phyloP scores from a whole-genome alignment of 805 yeast genomes.

The Yarrowia porcina region DNA sequence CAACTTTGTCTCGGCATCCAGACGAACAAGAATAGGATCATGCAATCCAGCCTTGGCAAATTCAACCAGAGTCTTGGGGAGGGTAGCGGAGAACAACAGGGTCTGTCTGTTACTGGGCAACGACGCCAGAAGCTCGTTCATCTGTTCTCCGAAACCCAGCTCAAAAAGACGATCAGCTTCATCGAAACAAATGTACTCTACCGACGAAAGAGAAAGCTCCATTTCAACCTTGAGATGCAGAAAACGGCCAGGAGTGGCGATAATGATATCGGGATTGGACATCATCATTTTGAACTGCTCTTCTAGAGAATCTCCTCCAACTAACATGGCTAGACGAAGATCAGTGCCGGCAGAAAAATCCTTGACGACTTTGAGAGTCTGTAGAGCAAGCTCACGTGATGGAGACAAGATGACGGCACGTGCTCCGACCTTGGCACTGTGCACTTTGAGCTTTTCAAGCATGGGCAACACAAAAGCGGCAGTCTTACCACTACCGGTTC shows the following conservation, averaged over 20 bases:
- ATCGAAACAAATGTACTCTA: slow-evolving; percentile 91
- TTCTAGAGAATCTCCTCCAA: slow-evolving; percentile 98
- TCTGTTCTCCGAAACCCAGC: slow-evolving; percentile 92
- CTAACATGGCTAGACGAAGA: slow-evolving; percentile 71
- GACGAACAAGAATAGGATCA: slow-evolving; percentile 86
- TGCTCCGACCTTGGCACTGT: slow-evolving; percentile 82
- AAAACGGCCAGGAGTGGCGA: slow-evolving; percentile 98
- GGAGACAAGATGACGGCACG: slow-evolving; percentile 90
- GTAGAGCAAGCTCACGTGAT: slow-evolving; percentile 92
- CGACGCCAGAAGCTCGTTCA: slow-evolving; percentile 81
- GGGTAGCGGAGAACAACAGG: slow-evolving; percentile 86
- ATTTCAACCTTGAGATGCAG: slow-evolving; percentile 93
- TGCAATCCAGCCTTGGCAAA: slow-evolving; percentile 95
- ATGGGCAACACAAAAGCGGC: slow-evolving; percentile 94
- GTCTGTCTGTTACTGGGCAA: slow-evolving; percentile 84
- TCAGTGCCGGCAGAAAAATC: slow-evolving; percentile 85
- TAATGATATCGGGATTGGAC: slow-evolving; percentile 88
- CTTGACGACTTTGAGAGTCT: slow-evolving; percentile 81
- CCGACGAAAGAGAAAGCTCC: slow-evolving; percentile 75
- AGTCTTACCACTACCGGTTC: slow-evolving; percentile 98
- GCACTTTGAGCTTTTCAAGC: slow-evolving; percentile 77
- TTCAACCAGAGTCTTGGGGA: slow-evolving; percentile 87
- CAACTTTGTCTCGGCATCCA: slow-evolving; percentile 89
- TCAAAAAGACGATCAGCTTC: slow-evolving; percentile 97
- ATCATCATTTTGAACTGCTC: slow-evolving; percentile 93